Percentiles rank a stretch among this genome's conserved stretches.
Conservation (phyloP, 495 filamentous ascomycete genomes). For the Talaromyces nanjingensis region DNA sequence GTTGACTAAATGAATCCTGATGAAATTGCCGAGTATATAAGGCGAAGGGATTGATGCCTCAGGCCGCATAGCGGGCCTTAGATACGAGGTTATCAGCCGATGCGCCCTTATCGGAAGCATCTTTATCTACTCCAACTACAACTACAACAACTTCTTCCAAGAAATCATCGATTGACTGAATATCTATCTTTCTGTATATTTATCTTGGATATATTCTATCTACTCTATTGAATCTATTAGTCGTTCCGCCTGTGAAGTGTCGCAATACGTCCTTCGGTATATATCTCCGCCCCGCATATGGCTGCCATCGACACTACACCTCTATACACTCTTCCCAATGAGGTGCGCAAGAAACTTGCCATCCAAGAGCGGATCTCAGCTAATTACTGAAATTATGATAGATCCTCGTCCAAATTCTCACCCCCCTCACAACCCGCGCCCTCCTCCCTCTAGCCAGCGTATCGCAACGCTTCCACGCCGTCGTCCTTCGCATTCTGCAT, state of each 20-base stretch:
- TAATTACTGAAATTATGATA: conserved; percentile 17
- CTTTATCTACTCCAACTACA: background rate
- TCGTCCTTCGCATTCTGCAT: conserved; percentile 62
- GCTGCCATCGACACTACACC: background rate
- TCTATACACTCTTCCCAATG: conserved; percentile 44
- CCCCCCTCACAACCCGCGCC: conserved; percentile 46
- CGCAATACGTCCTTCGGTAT: background rate
- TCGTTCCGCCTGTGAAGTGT: background rate
- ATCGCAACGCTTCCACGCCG: conserved; percentile 58
- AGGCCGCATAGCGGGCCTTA: background rate
- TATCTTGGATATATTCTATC: background rate
- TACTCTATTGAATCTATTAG: background rate
- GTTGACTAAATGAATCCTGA: too few relatives aligned
- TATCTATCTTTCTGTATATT: background rate
- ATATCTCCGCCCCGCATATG: background rate
- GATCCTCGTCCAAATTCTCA: conserved; percentile 63
- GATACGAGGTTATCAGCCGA: background rate
- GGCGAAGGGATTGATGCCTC: background rate
- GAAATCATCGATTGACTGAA: background rate
- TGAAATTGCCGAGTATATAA: background rate
- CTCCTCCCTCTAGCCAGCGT: conserved; percentile 56
- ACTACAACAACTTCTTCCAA: background rate
- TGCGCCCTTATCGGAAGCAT: background rate
- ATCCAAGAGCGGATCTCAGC: too few relatives aligned
- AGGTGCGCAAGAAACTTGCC: conserved; percentile 22